These are phyloP conservation scores for Pseudopyricularia javanii DNA, from an alignment of 2,329 filamentous ascomycete genomes.

Conservation along the genomic window DNA sequence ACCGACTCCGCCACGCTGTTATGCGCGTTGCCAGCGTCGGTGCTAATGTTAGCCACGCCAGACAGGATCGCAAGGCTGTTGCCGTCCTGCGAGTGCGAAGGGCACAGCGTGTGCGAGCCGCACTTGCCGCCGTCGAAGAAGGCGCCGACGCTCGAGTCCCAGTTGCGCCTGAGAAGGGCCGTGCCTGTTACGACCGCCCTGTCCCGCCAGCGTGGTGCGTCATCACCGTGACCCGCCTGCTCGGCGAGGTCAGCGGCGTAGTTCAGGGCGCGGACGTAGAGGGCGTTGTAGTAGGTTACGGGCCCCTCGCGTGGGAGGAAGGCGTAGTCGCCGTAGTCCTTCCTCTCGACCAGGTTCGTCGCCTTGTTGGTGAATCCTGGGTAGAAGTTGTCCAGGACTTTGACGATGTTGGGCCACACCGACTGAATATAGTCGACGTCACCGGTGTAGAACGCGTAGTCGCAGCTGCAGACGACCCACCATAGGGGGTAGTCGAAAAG, in stretches of 20 bases:
- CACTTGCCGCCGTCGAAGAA: conserved; percentile 30
- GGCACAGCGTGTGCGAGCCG: conserved; percentile 12
- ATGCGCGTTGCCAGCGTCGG: conserved; percentile 10
- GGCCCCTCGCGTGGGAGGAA: conserved; percentile 33
- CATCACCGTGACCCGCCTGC: conserved; percentile 14
- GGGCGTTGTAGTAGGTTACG: conserved; percentile 39
- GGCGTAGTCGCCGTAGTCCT: conserved; percentile 36
- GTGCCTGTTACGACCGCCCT: conserved; percentile 21
- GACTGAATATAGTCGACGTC: conserved; percentile 25
- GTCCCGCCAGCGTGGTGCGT: conserved; percentile 25
- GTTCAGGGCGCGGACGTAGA: conserved; percentile 32
- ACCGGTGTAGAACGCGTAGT: conserved; percentile 36
- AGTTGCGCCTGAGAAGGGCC: conserved; percentile 24
- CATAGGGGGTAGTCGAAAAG: conserved; percentile 40
- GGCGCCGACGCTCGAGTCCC: conserved; percentile 26
- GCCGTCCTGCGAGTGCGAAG: conserved; percentile 35
- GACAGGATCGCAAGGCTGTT: conserved; percentile 32
- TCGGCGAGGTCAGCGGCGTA: conserved; percentile 29
- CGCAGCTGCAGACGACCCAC: conserved; percentile 36
- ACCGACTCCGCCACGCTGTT: conserved; percentile 17
- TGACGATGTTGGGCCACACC: conserved; percentile 27
- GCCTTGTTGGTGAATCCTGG: conserved; percentile 23
- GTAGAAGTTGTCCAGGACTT: conserved; percentile 32
- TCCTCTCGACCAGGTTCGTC: conserved; percentile 27
- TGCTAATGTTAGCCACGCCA: conserved; percentile 13